A percentile compares a stretch with the other conserved stretches of the same genome.
These are phyloP conservation scores for Candida quercuum DNA, from an alignment of 805 yeast genomes.

Conservation along the genomic window DNA sequence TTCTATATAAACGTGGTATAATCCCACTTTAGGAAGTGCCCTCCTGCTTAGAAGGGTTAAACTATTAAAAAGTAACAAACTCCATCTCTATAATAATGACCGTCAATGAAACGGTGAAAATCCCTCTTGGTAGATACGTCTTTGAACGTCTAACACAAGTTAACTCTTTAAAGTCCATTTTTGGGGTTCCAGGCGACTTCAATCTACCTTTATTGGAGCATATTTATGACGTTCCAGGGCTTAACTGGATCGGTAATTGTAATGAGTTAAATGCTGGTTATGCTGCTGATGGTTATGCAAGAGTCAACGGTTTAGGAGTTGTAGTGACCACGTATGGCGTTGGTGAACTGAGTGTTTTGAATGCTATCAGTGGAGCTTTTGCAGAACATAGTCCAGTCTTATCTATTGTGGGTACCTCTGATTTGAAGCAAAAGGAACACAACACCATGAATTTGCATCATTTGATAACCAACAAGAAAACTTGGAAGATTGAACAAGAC, in stretches of 20 bases:
- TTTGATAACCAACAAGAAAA: conserved; percentile 41
- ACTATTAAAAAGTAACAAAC: too few relatives aligned
- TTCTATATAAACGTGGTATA: too few relatives aligned
- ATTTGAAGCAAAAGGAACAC: conserved; percentile 29
- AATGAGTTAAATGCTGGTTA: conserved; percentile 89
- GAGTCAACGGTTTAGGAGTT: conserved; percentile 35
- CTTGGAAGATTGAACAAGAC: conserved; percentile 43
- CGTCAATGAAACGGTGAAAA: conserved; percentile 9
- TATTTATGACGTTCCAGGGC: conserved; percentile 41
- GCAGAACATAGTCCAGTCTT: conserved; percentile 79
- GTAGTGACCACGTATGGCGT: conserved; percentile 70
- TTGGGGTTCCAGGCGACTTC: conserved; percentile 77
- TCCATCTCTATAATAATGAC: conserved; percentile 19
- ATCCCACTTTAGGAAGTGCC: too few relatives aligned
- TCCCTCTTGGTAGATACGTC: conserved; percentile 59
- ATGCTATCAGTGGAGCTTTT: conserved; percentile 78
- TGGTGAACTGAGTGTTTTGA: conserved; percentile 81
- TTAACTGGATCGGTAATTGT: conserved; percentile 78
- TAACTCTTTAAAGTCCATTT: conserved; percentile 47
- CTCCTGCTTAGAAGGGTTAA: too few relatives aligned
- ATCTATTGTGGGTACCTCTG: conserved; percentile 81
- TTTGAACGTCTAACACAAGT: conserved; percentile 52
- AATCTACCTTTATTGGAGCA: conserved; percentile 63
- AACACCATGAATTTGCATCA: conserved; percentile 39
- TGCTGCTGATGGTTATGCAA: conserved; percentile 85